Percentiles rank a stretch among this genome's conserved stretches.
Conservation (phyloP, 352 stramenopile species). For the Globisporangium perplexum region DNA sequence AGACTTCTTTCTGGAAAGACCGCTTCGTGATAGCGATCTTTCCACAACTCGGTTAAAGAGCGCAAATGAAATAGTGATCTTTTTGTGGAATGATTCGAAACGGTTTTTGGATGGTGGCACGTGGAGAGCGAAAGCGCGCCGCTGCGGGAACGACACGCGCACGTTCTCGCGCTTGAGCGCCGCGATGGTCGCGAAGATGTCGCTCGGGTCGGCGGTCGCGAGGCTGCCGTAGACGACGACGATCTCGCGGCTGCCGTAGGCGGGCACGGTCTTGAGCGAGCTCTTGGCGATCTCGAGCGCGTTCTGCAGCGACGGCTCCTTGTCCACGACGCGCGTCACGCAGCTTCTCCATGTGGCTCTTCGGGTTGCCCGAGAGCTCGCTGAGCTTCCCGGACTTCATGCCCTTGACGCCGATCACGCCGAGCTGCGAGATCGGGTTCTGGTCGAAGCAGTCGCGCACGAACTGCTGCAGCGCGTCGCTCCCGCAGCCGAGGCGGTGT, state of each 20-base stretch:
- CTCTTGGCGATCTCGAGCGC: constrained; percentile 85
- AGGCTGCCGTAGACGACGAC: constrained; percentile 94
- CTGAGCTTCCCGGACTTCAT: constrained; percentile 89
- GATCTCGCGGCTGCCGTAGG: constrained; percentile 87
- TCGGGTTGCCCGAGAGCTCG: constrained; percentile 87
- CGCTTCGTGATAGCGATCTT: too few relatives aligned
- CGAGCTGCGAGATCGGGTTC: constrained; percentile 91
- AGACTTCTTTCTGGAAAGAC: too few relatives aligned
- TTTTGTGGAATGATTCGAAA: too few relatives aligned
- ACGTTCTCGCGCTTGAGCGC: constrained; percentile 89
- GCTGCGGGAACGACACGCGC: constrained; percentile 85
- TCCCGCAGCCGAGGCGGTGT: constrained; percentile 64
- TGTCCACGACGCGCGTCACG: constrained; percentile 63
- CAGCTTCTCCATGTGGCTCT: constrained; percentile 81
- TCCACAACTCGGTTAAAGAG: too few relatives aligned
- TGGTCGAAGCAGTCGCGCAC: constrained; percentile 92
- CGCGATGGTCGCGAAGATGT: constrained; percentile 93
- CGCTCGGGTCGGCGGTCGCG: constrained; percentile 93
- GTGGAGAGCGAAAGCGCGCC: constrained; percentile 76
- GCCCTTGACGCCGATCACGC: constrained; percentile 87
- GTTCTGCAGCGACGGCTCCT: constrained; percentile 90
- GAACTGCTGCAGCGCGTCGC: constrained; percentile 76
- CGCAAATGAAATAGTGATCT: too few relatives aligned
- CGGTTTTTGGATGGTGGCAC: too few relatives aligned
- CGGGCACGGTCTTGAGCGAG: constrained; percentile 89